These are phyloP conservation scores for Avena eriantha DNA, from an alignment of 176 grass and related monocot species.

Conservation along the genomic window DNA sequence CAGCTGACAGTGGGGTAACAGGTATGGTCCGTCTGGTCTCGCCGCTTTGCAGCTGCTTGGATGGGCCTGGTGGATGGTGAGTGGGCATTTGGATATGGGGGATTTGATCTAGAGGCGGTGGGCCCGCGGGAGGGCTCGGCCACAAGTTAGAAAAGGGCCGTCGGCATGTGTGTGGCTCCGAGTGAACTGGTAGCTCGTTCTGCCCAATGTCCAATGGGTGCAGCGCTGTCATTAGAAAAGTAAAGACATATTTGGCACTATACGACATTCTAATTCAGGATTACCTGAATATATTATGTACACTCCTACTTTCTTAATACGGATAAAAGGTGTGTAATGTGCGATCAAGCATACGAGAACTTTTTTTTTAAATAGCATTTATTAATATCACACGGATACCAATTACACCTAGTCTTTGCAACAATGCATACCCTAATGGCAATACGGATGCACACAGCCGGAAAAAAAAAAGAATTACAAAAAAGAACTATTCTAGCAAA, in stretches of 20 bases:
- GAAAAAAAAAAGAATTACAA: too few relatives aligned
- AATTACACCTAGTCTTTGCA: too few relatives aligned
- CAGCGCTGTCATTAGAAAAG: not conserved
- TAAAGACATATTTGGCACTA: not conserved
- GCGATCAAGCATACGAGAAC: too few relatives aligned
- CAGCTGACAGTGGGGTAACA: not conserved
- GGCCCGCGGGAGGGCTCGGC: conserved; percentile 41
- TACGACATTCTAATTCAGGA: not conserved
- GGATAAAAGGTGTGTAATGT: too few relatives aligned
- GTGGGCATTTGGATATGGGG: conserved; percentile 35
- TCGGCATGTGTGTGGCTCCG: conserved; percentile 39
- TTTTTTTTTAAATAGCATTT: too few relatives aligned
- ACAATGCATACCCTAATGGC: too few relatives aligned
- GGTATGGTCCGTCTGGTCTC: not conserved
- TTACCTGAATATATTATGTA: not conserved
- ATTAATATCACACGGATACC: too few relatives aligned
- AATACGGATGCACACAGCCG: too few relatives aligned
- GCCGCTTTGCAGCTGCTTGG: not conserved
- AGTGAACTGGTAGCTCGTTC: conserved; percentile 33
- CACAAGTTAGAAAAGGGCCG: conserved; percentile 35
- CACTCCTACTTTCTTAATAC: too few relatives aligned
- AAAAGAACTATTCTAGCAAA: too few relatives aligned
- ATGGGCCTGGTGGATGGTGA: not conserved
- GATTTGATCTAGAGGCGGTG: conserved; percentile 34
- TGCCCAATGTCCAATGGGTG: not conserved